A percentile compares a stretch with the other conserved stretches of the same genome.
These are phyloP conservation scores for Euryodendron excelsum DNA, from an alignment of 148 eudicot genomes.

Conservation along the genomic window DNA sequence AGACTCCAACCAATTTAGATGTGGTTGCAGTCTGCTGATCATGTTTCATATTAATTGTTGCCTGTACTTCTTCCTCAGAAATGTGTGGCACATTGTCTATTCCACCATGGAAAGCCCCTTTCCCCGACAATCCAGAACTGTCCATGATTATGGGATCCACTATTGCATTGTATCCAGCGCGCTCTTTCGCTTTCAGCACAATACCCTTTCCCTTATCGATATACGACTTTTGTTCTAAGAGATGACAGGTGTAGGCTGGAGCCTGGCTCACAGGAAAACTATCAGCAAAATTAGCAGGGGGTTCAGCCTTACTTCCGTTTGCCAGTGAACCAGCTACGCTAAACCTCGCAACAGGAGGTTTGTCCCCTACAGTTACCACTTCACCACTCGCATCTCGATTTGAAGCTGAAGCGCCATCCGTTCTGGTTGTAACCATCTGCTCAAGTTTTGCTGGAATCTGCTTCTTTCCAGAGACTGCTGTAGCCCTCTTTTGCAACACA, in stretches of 20 bases:
- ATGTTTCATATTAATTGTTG: background rate
- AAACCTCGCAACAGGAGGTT: background rate
- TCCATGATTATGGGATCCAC: background rate
- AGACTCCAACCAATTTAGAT: constrained; percentile 10
- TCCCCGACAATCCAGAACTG: background rate
- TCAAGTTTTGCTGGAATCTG: constrained; percentile 15
- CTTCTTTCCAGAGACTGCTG: constrained; percentile 20
- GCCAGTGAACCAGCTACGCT: background rate
- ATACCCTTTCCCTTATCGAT: no score
- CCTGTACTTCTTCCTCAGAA: background rate
- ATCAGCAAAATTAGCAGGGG: constrained; percentile 10
- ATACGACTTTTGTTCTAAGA: background rate
- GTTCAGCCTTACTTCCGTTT: constrained; percentile 7
- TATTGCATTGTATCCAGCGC: no score
- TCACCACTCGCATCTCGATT: constrained; percentile 13
- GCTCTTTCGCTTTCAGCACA: no score
- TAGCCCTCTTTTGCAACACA: constrained; percentile 50
- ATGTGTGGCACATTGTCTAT: background rate
- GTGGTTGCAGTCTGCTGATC: background rate
- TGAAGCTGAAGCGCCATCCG: constrained; percentile 24
- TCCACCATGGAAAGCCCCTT: background rate
- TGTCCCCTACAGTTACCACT: constrained; percentile 21
- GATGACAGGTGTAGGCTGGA: background rate
- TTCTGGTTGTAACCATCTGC: constrained; percentile 2
- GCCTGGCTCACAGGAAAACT: background rate